Percentiles rank a stretch among this genome's conserved stretches.
Evolutionary conservation across 164 flowering plant genomes (phyloP).

Genomic region (Berberis thunbergii): DNA sequence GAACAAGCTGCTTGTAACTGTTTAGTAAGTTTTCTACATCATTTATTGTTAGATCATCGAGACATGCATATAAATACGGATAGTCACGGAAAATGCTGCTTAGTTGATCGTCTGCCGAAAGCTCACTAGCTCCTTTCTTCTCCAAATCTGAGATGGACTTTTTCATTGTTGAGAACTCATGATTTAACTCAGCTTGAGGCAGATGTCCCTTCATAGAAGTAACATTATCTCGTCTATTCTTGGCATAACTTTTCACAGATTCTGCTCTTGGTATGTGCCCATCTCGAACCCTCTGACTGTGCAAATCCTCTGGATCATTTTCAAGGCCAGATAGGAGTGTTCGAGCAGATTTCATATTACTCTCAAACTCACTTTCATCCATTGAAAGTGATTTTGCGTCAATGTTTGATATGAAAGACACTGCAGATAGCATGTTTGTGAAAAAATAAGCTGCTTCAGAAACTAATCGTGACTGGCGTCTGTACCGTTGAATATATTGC

Average conservation of each 20-base stretch:
- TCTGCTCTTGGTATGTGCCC: conserved; percentile 20
- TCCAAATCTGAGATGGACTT: conserved; percentile 73
- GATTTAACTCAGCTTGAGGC: conserved; percentile 23
- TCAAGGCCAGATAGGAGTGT: conserved; percentile 62
- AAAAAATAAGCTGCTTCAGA: conserved; percentile 85
- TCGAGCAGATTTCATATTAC: conserved; percentile 77
- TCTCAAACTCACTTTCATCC: conserved; percentile 80
- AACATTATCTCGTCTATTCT: conserved; percentile 14
- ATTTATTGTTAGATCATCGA: conserved; percentile 62
- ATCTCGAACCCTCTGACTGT: conserved; percentile 27
- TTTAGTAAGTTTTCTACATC: conserved; percentile 73
- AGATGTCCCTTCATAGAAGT: conserved; percentile 10
- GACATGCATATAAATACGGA: conserved; percentile 66
- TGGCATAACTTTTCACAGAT: conserved; percentile 17
- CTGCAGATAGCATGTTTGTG: conserved; percentile 92
- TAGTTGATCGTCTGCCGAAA: conserved; percentile 52
- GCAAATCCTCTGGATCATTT: conserved; percentile 14
- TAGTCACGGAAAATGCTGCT: conserved; percentile 41
- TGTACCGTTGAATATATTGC: conserved; percentile 78
- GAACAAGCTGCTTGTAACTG: conserved; percentile 68
- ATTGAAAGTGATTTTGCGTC: conserved; percentile 81
- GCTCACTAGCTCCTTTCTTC: conserved; percentile 61
- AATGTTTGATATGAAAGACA: conserved; percentile 72
- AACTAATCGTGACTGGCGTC: conserved; percentile 71
- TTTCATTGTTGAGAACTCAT: conserved; percentile 18